A percentile compares a stretch with the other conserved stretches of the same genome.
Conservation (phyloP, 139 green algal species). For the Chlamydomonas applanata region DNA sequence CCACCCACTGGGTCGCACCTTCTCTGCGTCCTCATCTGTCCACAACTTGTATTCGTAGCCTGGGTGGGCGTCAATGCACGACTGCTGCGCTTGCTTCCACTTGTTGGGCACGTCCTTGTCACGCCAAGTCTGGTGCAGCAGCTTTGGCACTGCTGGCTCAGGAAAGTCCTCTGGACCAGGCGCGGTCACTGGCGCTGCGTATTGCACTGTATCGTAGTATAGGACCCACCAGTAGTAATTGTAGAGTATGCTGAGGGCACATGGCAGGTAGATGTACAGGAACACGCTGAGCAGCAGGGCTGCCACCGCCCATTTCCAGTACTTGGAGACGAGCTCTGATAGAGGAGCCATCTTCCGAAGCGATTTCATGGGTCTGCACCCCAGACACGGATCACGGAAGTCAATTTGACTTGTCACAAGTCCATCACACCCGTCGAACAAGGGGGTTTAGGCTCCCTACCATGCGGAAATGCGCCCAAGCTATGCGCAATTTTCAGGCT, state of each 20-base stretch:
- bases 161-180: neutral
- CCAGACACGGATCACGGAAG: too few species aligned
- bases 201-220: too few species aligned
- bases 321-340: too few species aligned
- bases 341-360: too few species aligned
- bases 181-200: neutral
- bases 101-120: conserved; percentile 11
- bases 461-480: too few species aligned
- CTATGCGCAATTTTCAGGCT: too few species aligned
- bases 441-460: too few species aligned
- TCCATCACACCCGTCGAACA: too few species aligned
- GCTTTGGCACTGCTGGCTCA: conserved; percentile 1
- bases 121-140: conserved; percentile 23
- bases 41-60: conserved; percentile 20
- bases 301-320: too few species aligned
- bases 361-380: too few species aligned
- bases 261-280: neutral
- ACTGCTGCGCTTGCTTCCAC: conserved; percentile 12
- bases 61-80: conserved; percentile 14
- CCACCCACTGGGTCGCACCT: conserved; percentile 1
- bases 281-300: neutral
- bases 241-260: neutral
- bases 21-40: conserved; percentile 17
- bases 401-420: too few species aligned
- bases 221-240: conserved; percentile 7